These are phyloP conservation scores for Hemisphaericaspora lyxosophila DNA, from an alignment of 1,139 yeast species.

Conservation along the genomic window DNA sequence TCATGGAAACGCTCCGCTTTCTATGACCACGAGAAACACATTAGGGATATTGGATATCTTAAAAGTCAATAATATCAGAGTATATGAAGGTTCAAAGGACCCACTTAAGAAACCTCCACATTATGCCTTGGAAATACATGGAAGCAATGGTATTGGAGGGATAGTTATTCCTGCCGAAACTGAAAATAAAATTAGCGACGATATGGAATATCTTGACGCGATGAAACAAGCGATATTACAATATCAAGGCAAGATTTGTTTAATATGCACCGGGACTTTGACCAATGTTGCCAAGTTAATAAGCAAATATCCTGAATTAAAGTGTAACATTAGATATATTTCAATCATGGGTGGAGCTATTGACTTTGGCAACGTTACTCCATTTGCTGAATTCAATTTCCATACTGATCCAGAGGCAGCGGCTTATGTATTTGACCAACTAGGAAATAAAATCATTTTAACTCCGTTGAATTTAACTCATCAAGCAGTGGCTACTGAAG, in stretches of 20 bases:
- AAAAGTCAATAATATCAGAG: conserved; percentile 41
- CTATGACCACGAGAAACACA: conserved; percentile 69
- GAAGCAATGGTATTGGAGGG: conserved; percentile 75
- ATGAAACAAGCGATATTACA: conserved; percentile 49
- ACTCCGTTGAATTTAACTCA: conserved; percentile 75
- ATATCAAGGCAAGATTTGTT: conserved; percentile 47
- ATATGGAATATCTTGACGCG: conserved; percentile 54
- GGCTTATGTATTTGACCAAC: conserved; percentile 47
- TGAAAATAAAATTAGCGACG: conserved; percentile 24
- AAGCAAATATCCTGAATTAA: conserved; percentile 50
- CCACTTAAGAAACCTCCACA: conserved; percentile 55
- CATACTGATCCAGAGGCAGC: conserved; percentile 80
- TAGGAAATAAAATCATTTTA: conserved; percentile 49
- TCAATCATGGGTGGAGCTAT: conserved; percentile 81
- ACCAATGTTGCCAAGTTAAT: conserved; percentile 67
- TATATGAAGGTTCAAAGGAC: conserved; percentile 60
- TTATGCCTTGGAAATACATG: conserved; percentile 69
- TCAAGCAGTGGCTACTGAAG: conserved; percentile 57
- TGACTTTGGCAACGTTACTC: conserved; percentile 44
- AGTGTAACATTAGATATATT: conserved; percentile 45
- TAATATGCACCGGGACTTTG: conserved; percentile 71
- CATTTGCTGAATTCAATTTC: conserved; percentile 75
- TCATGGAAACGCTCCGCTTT: conserved; percentile 74
- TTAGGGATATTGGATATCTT: conserved; percentile 63
- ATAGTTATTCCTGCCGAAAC: conserved; percentile 57